These are phyloP conservation scores for Penicillium brasilianum DNA, from an alignment of 2,329 filamentous ascomycete genomes.

Conservation along the genomic window DNA sequence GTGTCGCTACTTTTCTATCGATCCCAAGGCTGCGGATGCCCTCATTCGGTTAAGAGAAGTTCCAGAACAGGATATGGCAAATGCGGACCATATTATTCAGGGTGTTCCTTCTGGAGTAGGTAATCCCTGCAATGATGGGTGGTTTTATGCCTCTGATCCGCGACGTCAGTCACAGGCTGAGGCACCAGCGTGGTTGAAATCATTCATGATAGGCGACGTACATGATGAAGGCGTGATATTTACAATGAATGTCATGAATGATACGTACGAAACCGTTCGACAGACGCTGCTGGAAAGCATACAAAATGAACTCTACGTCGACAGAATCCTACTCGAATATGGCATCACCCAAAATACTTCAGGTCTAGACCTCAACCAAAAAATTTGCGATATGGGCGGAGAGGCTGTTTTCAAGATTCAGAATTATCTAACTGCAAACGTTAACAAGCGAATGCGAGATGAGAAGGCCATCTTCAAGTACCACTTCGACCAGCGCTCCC, in stretches of 20 bases:
- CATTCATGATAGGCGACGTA: slow-evolving; percentile 18
- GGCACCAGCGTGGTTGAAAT: slow-evolving; percentile 10
- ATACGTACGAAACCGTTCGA: slow-evolving; percentile 14
- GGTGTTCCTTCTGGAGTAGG: not conserved
- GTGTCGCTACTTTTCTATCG: not conserved
- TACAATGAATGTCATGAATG: slow-evolving; percentile 10
- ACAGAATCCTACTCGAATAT: slow-evolving; percentile 10
- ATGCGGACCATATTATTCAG: not conserved
- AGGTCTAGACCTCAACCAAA: not conserved
- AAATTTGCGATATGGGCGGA: not conserved
- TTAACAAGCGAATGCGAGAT: not conserved
- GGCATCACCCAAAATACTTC: slow-evolving; percentile 6
- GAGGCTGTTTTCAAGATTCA: not conserved
- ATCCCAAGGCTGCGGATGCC: not conserved
- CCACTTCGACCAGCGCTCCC: not conserved
- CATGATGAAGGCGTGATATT: slow-evolving; percentile 19
- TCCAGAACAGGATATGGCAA: not conserved
- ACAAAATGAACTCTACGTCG: slow-evolving; percentile 10
- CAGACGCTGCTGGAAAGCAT: slow-evolving; percentile 12
- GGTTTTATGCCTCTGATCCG: not conserved
- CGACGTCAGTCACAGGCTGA: not conserved
- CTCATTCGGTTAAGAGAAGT: not conserved
- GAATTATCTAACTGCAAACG: not conserved
- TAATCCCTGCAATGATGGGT: not conserved
- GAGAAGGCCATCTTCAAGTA: not conserved